Evolutionary conservation across 116 monocot genomes (phyloP), one percentile per base, ranked within the genome.

Genomic region (Phalaenopsis hybrid): DNA sequence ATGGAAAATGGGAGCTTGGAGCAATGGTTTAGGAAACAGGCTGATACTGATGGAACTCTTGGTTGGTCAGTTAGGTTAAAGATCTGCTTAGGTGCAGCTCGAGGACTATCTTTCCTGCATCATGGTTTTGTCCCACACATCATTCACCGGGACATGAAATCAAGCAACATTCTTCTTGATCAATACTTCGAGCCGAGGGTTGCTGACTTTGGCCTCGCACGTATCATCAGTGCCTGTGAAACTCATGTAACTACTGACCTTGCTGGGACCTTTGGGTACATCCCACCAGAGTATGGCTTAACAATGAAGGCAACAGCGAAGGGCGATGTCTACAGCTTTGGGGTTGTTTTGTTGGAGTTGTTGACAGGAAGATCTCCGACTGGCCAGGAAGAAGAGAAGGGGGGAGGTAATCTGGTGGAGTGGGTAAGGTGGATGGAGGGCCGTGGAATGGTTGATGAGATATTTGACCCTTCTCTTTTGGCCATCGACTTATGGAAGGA

Each of bases 291-390:
- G 83, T 95, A 95, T 44, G 92, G 91, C 21, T 84, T 91, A 52
- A 86, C 85, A 10, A 95, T 95, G 95, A 91, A 94, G 82, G 86
- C 92, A 37, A 91, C 96, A 0, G 79, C 91, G 2, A 94, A 91
- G 81, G 96, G 96, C 0, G 96, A 96, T 80, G 94, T 94, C 28
- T 96, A 96, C 85, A 96, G 96, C 87, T 96, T 96, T 58, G 96
- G 96, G 0, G 96, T 96, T 10, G 92, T 96, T 45, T 81, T 94
- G 86, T 58, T 96, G 43, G 96, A 96, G 85, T 72, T 96, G 87
- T 81, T 96, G 55, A 96, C 92, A 1, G 94, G 96, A 12, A 83
- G 89, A 75, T 79, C 92, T 6, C 94, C 96, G 2, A 91, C 88
- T 4, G 96, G 96, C 8, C 92, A 96, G 79, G 96, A 96, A 44